Percentiles rank a stretch among this genome's conserved stretches.
phyloP scores from a whole-genome alignment of 164 flowering plant genomes.

The Malania oleifera region DNA sequence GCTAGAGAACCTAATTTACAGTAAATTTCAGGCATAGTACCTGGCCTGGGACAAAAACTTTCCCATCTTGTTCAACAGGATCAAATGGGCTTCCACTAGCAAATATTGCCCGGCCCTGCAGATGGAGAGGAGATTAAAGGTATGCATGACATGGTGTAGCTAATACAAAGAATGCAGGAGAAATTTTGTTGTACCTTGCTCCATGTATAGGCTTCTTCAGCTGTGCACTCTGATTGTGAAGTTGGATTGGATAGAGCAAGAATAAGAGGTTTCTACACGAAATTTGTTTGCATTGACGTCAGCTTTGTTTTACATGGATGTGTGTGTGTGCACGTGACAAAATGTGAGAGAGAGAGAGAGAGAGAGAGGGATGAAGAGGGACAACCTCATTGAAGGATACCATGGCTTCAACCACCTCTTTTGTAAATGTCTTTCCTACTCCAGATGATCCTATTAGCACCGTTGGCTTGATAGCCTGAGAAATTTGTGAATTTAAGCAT shows the following conservation, averaged over 20 bases:
- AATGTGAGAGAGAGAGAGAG: background rate
- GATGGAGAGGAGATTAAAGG: background rate
- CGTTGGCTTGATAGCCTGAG: slow-evolving; percentile 62
- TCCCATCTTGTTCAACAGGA: slow-evolving; percentile 48
- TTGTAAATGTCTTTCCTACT: slow-evolving; percentile 44
- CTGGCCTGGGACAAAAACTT: slow-evolving; percentile 57
- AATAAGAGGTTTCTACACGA: slow-evolving; percentile 62
- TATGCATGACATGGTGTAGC: background rate
- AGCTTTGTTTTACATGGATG: slow-evolving; percentile 1
- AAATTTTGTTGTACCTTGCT: slow-evolving; percentile 32
- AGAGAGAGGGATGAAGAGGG: slow-evolving; percentile 13
- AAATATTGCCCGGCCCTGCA: slow-evolving; percentile 63
- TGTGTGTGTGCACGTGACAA: background rate
- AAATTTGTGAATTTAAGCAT: background rate
- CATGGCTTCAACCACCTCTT: slow-evolving; percentile 51
- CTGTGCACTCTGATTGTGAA: slow-evolving; percentile 77
- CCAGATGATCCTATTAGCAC: slow-evolving; percentile 73
- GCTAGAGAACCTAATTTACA: background rate
- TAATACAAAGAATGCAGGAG: background rate
- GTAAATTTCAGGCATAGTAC: slow-evolving; percentile 19
- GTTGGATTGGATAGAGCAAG: slow-evolving; percentile 73
- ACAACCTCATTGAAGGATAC: slow-evolving; percentile 49
- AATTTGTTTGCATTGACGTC: slow-evolving; percentile 2
- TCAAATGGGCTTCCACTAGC: slow-evolving; percentile 75
- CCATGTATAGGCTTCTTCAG: slow-evolving; percentile 75